phyloP scores from a whole-genome alignment of 805 yeast genomes.

The Hemisphaericaspora nanyangensis region DNA sequence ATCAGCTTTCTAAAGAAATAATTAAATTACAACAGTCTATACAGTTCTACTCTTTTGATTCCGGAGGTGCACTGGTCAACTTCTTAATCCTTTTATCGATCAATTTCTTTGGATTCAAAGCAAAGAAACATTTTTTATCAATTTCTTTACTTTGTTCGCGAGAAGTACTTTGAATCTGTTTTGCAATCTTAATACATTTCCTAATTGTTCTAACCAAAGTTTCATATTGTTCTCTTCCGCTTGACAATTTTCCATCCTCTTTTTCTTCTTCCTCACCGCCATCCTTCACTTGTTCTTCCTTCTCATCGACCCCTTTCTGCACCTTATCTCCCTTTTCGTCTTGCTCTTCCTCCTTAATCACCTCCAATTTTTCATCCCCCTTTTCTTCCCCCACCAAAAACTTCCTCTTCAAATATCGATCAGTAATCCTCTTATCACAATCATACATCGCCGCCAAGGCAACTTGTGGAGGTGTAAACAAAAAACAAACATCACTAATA shows the following conservation, averaged over 20 bases:
- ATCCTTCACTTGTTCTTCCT: constrained; percentile 1
- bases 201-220: constrained; percentile 43
- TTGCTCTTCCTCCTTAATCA: constrained; percentile 8
- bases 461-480: constrained; percentile 91
- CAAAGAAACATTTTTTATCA: constrained; percentile 60
- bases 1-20: no score
- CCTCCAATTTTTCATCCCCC: constrained; percentile 10
- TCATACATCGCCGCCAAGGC: constrained; percentile 82
- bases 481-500: constrained; percentile 70
- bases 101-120: constrained; percentile 54
- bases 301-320: constrained; percentile 6
- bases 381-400: constrained; percentile 35
- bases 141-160: constrained; percentile 60
- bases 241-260: constrained; percentile 3
- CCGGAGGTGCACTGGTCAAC: constrained; percentile 7
- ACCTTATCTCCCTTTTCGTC: constrained; percentile 10
- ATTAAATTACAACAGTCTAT: no score
- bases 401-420: constrained; percentile 64
- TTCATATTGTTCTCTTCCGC: constrained; percentile 33
- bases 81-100: constrained; percentile 42
- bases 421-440: constrained; percentile 59
- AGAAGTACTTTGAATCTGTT: constrained; percentile 41
- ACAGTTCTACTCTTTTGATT: no score
- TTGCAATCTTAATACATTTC: constrained; percentile 47
- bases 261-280: constrained; percentile 8